A percentile compares a stretch with the other conserved stretches of the same genome.
Conservation (phyloP, 495 filamentous ascomycete genomes). For the Immersiella caudata region DNA sequence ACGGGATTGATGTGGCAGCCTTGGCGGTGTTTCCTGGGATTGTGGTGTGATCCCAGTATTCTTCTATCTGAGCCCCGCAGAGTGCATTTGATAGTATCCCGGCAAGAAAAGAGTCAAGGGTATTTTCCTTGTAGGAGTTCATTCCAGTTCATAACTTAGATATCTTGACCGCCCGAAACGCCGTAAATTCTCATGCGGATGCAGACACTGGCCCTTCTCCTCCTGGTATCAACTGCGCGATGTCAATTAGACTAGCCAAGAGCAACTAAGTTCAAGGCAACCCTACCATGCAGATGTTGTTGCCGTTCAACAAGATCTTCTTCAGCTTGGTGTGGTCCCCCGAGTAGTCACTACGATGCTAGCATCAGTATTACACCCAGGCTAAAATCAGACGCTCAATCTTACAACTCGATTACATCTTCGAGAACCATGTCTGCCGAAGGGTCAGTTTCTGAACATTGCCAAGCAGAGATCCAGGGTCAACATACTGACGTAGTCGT, state of each 20-base stretch:
- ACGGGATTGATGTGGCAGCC: not conserved
- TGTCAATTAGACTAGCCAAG: not conserved
- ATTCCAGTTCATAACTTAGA: not conserved
- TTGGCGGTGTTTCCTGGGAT: not conserved
- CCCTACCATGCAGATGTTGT: conserved; percentile 97
- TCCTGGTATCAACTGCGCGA: conserved; percentile 76
- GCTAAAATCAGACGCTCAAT: conserved; percentile 10
- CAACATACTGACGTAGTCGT: conserved; percentile 98
- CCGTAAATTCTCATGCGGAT: conserved; percentile 23
- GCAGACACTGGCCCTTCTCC: conserved; percentile 69
- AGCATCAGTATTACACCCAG: not conserved
- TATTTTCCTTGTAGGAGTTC: not conserved
- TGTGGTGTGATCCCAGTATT: not conserved
- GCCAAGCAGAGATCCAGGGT: not conserved
- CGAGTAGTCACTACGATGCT: conserved; percentile 73
- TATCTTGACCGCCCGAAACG: not conserved
- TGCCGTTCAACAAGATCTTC: conserved; percentile 96
- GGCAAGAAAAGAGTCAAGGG: not conserved
- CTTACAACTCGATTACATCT: conserved; percentile 96
- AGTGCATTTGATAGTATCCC: not conserved
- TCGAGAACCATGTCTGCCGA: conserved; percentile 92
- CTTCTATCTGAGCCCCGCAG: not conserved
- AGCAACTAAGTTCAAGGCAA: conserved; percentile 9
- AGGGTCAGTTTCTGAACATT: not conserved
- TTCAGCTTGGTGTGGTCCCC: conserved; percentile 83